phyloP scores from a whole-genome alignment of 306 rosid species.

The Trifolium subterraneum region DNA sequence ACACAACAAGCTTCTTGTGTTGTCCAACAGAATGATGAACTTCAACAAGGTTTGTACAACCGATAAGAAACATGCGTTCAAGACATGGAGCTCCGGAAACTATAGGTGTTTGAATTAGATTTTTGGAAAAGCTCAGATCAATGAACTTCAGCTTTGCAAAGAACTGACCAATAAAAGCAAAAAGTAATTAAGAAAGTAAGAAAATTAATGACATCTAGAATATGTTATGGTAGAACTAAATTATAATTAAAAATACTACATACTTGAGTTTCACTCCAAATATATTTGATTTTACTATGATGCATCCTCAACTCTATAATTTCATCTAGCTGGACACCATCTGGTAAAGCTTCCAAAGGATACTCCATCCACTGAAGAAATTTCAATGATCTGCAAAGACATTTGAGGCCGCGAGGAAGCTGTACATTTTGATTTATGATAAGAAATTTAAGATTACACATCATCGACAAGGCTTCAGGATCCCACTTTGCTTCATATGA shows the following conservation, averaged over 20 bases:
- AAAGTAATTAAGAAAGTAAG: background rate
- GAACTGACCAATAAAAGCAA: constrained; percentile 10
- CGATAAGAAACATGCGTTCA: constrained; percentile 16
- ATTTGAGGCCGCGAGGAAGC: constrained; percentile 2
- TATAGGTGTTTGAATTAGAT: constrained; percentile 6
- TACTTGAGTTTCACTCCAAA: constrained; percentile 26
- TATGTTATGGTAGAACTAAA: no score
- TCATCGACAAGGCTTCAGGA: constrained; percentile 23
- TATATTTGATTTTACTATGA: background rate
- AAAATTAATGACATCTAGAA: background rate
- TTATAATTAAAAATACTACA: no score
- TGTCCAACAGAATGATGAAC: constrained; percentile 24
- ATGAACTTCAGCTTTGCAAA: constrained; percentile 35
- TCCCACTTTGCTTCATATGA: constrained; percentile 10
- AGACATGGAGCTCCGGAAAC: constrained; percentile 36
- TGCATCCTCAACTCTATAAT: constrained; percentile 22
- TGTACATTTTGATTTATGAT: constrained; percentile 3
- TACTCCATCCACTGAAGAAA: constrained; percentile 1
- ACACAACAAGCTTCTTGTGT: constrained; percentile 25
- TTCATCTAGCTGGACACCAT: constrained; percentile 26
- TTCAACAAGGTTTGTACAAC: constrained; percentile 30
- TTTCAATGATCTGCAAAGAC: constrained; percentile 24
- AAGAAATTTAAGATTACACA: constrained; percentile 20
- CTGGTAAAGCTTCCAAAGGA: constrained; percentile 13
- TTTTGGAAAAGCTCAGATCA: constrained; percentile 20